Conservation (phyloP, 331 rosid species). For the Malus hybrid region DNA sequence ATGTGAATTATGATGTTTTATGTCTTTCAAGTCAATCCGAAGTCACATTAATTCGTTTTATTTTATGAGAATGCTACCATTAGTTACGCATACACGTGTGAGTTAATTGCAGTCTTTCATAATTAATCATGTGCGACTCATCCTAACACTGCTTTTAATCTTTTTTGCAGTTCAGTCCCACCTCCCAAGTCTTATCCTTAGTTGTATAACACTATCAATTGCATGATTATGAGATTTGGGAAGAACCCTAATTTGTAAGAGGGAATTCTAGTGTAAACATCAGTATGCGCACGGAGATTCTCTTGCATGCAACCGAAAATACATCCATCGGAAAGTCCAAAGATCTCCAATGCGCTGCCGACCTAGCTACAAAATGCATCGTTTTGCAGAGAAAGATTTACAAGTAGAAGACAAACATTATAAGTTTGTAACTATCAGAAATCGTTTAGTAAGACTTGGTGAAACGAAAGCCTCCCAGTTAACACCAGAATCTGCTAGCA, state of each 20-base stretch:
- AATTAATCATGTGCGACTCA: too few species aligned
- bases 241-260: background rate
- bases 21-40: conserved; percentile 26
- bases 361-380: too few species aligned
- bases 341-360: too few species aligned
- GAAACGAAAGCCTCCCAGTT: background rate
- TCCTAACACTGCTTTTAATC: too few species aligned
- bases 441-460: background rate
- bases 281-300: too few species aligned
- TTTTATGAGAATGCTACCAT: background rate
- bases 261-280: too few species aligned
- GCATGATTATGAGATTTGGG: background rate
- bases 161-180: too few species aligned
- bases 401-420: background rate
- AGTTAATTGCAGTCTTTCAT: too few species aligned
- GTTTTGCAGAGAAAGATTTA: background rate
- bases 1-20: conserved; percentile 25
- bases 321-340: too few species aligned
- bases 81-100: too few species aligned
- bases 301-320: too few species aligned
- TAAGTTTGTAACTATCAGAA: background rate
- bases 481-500: background rate
- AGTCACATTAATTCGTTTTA: conserved; percentile 10
- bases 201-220: background rate
- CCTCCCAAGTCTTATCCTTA: background rate